These are phyloP conservation scores for Thuidium tamariscinum DNA, from an alignment of 225 moss, liverwort and hornwort species.

Conservation along the genomic window DNA sequence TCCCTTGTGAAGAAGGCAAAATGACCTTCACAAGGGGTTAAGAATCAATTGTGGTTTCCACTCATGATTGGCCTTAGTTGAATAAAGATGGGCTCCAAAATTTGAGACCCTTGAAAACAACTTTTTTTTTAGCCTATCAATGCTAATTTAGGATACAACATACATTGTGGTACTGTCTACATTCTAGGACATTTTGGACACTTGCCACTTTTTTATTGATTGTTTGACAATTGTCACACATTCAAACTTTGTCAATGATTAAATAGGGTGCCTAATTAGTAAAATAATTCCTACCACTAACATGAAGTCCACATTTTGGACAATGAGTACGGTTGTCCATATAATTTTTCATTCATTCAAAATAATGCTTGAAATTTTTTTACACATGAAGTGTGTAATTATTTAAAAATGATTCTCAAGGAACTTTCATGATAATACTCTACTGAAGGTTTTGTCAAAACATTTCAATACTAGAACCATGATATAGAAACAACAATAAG, in stretches of 20 bases:
- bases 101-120: neutral
- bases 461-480: neutral
- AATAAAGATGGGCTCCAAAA: accelerated
- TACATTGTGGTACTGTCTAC: accelerated
- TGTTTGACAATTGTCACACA: neutral
- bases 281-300: accelerated
- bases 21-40: neutral
- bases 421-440: accelerated
- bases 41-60: accelerated
- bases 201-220: neutral
- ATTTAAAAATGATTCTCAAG: neutral
- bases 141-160: accelerated
- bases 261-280: too few relatives aligned
- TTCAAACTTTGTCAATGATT: neutral
- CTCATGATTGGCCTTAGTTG: neutral
- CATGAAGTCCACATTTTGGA: neutral
- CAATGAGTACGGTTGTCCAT: too few relatives aligned
- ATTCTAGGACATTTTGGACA: neutral
- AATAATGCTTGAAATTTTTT: neutral
- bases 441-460: accelerated
- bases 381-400: neutral
- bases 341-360: neutral
- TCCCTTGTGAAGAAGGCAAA: neutral
- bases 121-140: accelerated
- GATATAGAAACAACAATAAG: neutral